phyloP scores from a whole-genome alignment of 331 rosid species.

The Pyrus hybrid region DNA sequence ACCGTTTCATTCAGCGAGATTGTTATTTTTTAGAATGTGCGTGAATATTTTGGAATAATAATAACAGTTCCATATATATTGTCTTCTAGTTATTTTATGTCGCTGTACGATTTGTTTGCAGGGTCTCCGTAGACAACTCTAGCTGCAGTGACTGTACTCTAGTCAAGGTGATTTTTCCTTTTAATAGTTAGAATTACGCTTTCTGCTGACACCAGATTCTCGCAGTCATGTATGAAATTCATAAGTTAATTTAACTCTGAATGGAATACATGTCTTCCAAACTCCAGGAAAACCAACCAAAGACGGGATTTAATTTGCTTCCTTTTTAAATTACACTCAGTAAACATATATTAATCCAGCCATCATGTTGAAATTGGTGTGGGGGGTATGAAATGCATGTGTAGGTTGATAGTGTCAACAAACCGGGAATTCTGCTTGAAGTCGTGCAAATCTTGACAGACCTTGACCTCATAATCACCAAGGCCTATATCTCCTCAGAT shows the following conservation, averaged over 20 bases:
- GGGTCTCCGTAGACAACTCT: constrained; percentile 77
- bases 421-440: constrained; percentile 82
- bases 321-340: neutral
- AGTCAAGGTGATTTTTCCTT: constrained; percentile 41
- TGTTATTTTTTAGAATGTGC: neutral
- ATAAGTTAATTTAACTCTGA: neutral
- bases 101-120: constrained; percentile 13
- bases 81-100: neutral
- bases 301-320: neutral
- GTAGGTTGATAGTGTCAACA: constrained; percentile 75
- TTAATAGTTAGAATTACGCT: neutral
- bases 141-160: constrained; percentile 52
- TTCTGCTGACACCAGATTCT: neutral
- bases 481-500: constrained; percentile 80
- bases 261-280: neutral
- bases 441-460: constrained; percentile 75
- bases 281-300: neutral
- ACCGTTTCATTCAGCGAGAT: neutral
- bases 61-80: neutral
- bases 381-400: neutral
- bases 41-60: too few relatives aligned
- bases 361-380: neutral
- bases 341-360: neutral
- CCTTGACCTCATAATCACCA: constrained; percentile 75
- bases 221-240: neutral